A percentile compares a stretch with the other conserved stretches of the same genome.
phyloP scores from a whole-genome alignment of 306 rosid genomes.

The Psophocarpus tetragonolobus region DNA sequence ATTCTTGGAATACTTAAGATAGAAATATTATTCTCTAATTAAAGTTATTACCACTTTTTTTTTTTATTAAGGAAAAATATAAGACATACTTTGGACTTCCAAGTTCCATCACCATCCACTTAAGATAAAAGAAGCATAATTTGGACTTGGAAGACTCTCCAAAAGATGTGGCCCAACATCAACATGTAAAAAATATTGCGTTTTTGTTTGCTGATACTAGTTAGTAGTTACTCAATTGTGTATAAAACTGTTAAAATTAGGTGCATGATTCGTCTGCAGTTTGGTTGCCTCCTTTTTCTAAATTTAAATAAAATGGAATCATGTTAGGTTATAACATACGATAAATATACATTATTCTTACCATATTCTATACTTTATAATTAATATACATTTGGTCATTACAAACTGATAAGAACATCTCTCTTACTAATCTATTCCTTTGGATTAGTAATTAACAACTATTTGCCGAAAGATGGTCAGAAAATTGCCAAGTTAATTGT shows the following conservation, averaged over 20 bases:
- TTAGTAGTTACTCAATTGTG: slow-evolving; percentile 5
- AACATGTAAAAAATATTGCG: not conserved
- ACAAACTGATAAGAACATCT: not conserved
- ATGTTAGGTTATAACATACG: not conserved
- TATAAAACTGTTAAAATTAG: not conserved
- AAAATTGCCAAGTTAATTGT: not conserved
- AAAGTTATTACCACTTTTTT: not conserved
- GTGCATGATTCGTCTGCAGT: not conserved
- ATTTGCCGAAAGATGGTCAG: not conserved
- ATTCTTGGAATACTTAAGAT: too few relatives aligned
- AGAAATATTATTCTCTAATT: not conserved
- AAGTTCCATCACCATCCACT: not conserved
- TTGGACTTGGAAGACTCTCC: not conserved
- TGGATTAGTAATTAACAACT: not conserved
- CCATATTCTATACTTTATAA: too few relatives aligned
- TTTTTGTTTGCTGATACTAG: not conserved
- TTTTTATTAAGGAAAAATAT: not conserved
- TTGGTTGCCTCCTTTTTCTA: not conserved
- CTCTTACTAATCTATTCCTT: not conserved
- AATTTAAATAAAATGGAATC: not conserved
- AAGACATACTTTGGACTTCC: slow-evolving; percentile 7
- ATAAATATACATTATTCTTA: not conserved
- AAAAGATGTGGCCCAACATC: not conserved
- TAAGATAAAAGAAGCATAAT: not conserved
- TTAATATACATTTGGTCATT: not conserved